These are phyloP conservation scores for Rhodamnia rubescens DNA, from an alignment of 345 rosid species.

Conservation along the genomic window DNA sequence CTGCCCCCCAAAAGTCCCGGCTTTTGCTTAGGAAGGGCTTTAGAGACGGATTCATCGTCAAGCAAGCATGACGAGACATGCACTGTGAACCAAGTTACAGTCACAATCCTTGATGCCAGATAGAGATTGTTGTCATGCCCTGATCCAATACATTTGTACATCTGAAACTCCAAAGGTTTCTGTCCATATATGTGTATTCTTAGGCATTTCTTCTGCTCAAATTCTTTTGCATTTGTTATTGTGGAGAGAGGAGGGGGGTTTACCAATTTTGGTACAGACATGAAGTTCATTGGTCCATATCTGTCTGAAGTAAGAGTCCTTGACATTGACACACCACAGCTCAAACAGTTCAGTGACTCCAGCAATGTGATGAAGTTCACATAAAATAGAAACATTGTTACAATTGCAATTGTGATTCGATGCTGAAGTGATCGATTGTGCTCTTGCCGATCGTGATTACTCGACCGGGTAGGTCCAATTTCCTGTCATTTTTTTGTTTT, in stretches of 20 bases:
- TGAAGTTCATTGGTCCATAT: not conserved
- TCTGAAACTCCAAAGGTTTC: not conserved
- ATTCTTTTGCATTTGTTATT: not conserved
- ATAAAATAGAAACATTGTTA: not conserved
- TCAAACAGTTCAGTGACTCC: not conserved
- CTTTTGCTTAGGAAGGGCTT: conserved; percentile 43
- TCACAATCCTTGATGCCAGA: conserved; percentile 59
- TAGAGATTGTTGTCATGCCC: not conserved
- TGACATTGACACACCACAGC: not conserved
- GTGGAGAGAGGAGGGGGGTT: not conserved
- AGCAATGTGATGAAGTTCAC: not conserved
- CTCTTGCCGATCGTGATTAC: not conserved
- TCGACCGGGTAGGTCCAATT: not conserved
- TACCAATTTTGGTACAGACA: not conserved
- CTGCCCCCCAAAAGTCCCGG: conserved; percentile 58
- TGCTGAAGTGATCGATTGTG: not conserved
- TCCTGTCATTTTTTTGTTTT: not conserved
- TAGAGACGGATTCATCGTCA: conserved; percentile 49
- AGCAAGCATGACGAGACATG: conserved; percentile 40
- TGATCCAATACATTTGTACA: conserved; percentile 1
- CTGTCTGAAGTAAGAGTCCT: not conserved
- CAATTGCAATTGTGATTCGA: not conserved
- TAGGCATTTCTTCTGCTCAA: not conserved
- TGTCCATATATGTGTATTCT: not conserved
- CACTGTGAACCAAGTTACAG: conserved; percentile 69